A percentile compares a stretch with the other conserved stretches of the same genome.
These are phyloP conservation scores for Xylaria scruposa DNA, from an alignment of 495 filamentous ascomycete genomes.

Conservation along the genomic window DNA sequence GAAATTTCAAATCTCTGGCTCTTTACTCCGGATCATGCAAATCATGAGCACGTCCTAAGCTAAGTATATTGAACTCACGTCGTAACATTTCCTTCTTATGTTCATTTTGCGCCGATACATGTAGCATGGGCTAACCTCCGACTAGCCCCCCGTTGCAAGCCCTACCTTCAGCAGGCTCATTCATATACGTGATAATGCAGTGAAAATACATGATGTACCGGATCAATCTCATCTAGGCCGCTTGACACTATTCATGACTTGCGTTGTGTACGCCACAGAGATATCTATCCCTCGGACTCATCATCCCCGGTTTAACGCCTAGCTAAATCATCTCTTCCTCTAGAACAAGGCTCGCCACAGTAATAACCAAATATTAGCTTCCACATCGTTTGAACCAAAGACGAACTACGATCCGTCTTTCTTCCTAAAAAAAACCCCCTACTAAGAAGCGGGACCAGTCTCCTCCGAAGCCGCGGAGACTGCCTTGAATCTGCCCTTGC, in stretches of 20 bases:
- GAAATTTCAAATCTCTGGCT: neutral
- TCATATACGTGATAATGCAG: constrained; percentile 29
- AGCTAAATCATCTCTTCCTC: neutral
- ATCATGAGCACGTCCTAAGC: neutral
- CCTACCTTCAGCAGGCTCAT: constrained; percentile 11
- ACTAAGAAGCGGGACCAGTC: neutral
- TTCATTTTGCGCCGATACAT: neutral
- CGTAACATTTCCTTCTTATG: neutral
- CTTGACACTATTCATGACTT: neutral
- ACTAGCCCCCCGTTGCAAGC: neutral
- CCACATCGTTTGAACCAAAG: constrained; percentile 18
- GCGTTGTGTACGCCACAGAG: neutral
- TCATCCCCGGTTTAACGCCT: neutral
- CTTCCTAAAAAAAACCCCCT: too few species aligned
- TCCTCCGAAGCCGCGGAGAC: constrained; percentile 27
- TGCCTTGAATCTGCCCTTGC: constrained; percentile 50
- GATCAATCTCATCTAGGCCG: neutral
- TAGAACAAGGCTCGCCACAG: constrained; percentile 6
- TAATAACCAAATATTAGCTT: neutral
- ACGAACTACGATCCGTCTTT: neutral
- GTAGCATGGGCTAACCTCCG: neutral
- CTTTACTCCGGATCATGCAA: neutral
- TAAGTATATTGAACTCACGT: neutral
- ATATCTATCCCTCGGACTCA: neutral
- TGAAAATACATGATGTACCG: neutral